phyloP scores from a whole-genome alignment of 257 asterid genomes.

The Primulina huaijiensis region DNA sequence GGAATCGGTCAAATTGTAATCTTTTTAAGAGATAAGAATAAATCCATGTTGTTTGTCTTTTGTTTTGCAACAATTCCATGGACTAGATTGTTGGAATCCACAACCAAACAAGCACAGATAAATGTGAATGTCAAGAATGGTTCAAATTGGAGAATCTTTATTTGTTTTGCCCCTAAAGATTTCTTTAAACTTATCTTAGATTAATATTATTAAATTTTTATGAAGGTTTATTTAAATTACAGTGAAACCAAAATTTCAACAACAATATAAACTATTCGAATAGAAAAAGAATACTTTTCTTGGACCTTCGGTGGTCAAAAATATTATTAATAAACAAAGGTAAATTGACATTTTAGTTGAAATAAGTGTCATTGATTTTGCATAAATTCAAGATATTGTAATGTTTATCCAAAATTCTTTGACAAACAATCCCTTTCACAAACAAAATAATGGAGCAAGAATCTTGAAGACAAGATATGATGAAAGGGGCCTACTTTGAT shows the following conservation, averaged over 20 bases:
- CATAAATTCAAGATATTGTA: too few species aligned
- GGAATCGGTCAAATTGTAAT: constrained; percentile 16
- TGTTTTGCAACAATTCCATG: constrained; percentile 20
- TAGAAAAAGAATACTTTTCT: too few species aligned
- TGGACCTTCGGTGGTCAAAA: too few species aligned
- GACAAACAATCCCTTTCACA: constrained; percentile 47
- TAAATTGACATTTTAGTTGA: too few species aligned
- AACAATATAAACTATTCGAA: too few species aligned
- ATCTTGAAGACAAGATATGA: constrained; percentile 48
- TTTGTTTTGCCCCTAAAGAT: constrained; percentile 1
- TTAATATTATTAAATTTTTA: constrained; percentile 11
- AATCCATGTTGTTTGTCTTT: constrained; percentile 14
- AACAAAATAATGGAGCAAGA: constrained; percentile 42
- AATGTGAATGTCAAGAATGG: constrained; percentile 16
- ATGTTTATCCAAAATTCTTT: constrained; percentile 38
- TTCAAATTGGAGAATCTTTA: constrained; percentile 34
- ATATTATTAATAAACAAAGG: too few species aligned
- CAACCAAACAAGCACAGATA: not conserved
- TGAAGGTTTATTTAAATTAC: not conserved
- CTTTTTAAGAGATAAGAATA: not conserved
- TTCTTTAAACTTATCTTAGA: not conserved
- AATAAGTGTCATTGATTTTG: too few species aligned
- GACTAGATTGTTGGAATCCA: constrained; percentile 31
- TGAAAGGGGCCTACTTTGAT: constrained; percentile 30
- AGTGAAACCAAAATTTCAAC: too few species aligned